Evolutionary conservation across 2,329 filamentous ascomycete species (phyloP), one percentile per base, ranked within the genome.

Genomic region (Thielaviopsis populi): DNA sequence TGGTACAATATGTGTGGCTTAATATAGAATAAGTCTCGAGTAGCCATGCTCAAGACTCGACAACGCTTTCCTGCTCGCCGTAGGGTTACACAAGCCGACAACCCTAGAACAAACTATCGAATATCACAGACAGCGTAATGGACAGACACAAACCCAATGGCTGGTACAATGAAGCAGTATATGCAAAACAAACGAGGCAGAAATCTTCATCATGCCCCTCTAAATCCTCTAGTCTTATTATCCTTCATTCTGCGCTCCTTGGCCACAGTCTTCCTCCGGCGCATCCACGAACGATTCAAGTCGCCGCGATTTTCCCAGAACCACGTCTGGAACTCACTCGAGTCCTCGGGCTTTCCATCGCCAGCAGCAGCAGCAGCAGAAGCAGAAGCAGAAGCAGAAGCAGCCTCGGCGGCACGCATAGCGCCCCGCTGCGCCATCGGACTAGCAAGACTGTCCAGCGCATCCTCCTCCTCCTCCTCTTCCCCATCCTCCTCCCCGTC

Each of bases 161-260:
- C 19, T 24, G 1, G 27, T 27, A 60, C 24, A 42, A 62, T 40
- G 13, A 62, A 50, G 61, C 41, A 62, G n/a, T 50, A 48, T 61
- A 37, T 56, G 46, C 50, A 62, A 22, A 37, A 24, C 50, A 3
- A 50, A 53, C 40, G 56, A 22, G 19, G 46, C 7, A 58, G 33
- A 37, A 10, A 5, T 33, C 40, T 30, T 30, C 8, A 40, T 62
- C 19, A 64, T 1, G 42, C 37, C n/a, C 63, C 33, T 42, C 60
- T 66, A 37, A 63, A 60, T 17, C 79, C 78, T 63, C 81, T 75
- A 41, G 81, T 78, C 69, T 79, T 81, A 70, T 86, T 86, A 67
- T 87, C 84, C 64, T 80, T 76, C 69, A 86, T 84, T 59, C 84
- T 77, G 75, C 83, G 85, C 72, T 86, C 83, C 77, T 88, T 88